phyloP scores from a whole-genome alignment of 2,329 filamentous ascomycete genomes.

The Fusarium nurragi region DNA sequence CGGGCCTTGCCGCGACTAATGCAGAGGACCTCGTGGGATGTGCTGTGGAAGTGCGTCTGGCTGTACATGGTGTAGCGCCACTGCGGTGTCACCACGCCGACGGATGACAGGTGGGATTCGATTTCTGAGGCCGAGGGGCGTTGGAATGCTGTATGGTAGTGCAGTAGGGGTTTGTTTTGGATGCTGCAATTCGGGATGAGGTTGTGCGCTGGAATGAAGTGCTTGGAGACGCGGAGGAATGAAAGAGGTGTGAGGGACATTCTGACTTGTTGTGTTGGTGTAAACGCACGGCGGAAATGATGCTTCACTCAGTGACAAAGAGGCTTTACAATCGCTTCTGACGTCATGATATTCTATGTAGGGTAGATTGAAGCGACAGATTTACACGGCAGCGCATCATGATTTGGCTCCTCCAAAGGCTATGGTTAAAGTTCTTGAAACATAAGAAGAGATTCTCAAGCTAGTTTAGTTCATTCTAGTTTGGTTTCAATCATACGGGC shows the following conservation, averaged over 20 bases:
- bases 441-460: no score
- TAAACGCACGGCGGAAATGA: no score
- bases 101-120: slow-evolving; percentile 62
- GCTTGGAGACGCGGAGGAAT: slow-evolving; percentile 64
- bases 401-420: no score
- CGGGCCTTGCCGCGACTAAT: slow-evolving; percentile 66
- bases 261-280: neutral
- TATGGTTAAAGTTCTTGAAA: no score
- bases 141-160: slow-evolving; percentile 70
- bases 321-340: no score
- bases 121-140: slow-evolving; percentile 58
- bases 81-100: slow-evolving; percentile 67
- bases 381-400: no score
- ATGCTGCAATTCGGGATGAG: slow-evolving; percentile 72
- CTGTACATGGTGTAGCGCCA: slow-evolving; percentile 77
- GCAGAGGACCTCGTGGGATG: slow-evolving; percentile 72
- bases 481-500: no score
- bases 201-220: slow-evolving; percentile 66
- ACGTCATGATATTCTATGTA: no score
- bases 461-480: no score
- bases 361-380: no score
- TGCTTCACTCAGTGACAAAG: no score
- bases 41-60: slow-evolving; percentile 73
- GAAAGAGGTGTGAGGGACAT: slow-evolving; percentile 47
- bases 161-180: slow-evolving; percentile 69